Evolutionary conservation across 306 rosid genomes (phyloP).

Genomic region (Crataegus laevigata): DNA sequence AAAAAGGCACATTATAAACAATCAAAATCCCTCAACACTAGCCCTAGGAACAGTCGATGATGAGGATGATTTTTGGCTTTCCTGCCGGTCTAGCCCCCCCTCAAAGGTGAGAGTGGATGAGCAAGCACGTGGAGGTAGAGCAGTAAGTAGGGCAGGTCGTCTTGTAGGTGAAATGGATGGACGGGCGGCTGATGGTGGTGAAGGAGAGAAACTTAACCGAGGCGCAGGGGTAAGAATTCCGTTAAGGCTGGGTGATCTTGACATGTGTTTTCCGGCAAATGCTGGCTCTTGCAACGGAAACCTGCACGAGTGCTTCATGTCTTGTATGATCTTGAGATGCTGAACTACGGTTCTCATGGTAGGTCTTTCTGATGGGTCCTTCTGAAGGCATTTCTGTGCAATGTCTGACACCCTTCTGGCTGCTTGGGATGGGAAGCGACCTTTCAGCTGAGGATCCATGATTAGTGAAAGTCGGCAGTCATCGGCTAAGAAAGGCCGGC

Average conservation of each 20-base stretch:
- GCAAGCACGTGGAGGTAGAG: slow-evolving; percentile 56
- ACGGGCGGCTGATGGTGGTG: slow-evolving; percentile 55
- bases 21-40: slow-evolving; percentile 89
- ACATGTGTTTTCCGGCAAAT: slow-evolving; percentile 55
- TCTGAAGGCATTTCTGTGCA: slow-evolving; percentile 86
- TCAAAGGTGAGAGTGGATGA: slow-evolving; percentile 61
- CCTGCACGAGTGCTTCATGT: slow-evolving; percentile 66
- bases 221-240: slow-evolving; percentile 61
- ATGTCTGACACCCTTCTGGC: slow-evolving; percentile 81
- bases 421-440: slow-evolving; percentile 86
- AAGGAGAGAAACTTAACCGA: slow-evolving; percentile 63
- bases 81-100: slow-evolving; percentile 74
- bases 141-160: slow-evolving; percentile 26
- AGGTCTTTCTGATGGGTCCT: slow-evolving; percentile 92
- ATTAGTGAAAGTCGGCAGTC: slow-evolving; percentile 73
- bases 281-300: slow-evolving; percentile 88
- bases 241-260: slow-evolving; percentile 85
- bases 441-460: slow-evolving; percentile 89
- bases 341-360: slow-evolving; percentile 89
- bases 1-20: slow-evolving; percentile 47
- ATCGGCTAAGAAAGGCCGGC: slow-evolving; percentile 82
- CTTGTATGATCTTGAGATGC: slow-evolving; percentile 69
- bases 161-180: slow-evolving; percentile 63
- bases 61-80: slow-evolving; percentile 76
- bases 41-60: slow-evolving; percentile 63